These are phyloP conservation scores for Fusarium musae DNA, from an alignment of 2,329 filamentous ascomycete species.

Conservation along the genomic window DNA sequence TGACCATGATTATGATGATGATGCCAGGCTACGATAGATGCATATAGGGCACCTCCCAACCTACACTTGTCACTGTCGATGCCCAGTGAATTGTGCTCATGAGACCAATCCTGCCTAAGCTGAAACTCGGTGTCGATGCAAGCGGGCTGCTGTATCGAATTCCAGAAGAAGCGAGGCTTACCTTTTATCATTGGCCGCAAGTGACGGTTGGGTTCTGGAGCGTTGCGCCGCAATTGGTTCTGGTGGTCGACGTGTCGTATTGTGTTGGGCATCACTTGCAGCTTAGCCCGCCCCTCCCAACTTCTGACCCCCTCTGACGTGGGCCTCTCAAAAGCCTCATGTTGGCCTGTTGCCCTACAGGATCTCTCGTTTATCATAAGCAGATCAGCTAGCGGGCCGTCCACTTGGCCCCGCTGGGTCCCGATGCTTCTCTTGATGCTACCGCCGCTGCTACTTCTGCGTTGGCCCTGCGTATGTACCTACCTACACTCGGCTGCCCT, in stretches of 20 bases:
- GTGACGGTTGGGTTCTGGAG: conserved; percentile 20
- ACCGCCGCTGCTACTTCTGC: neutral
- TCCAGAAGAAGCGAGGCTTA: conserved; percentile 30
- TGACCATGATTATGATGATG: neutral
- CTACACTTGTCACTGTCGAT: conserved; percentile 33
- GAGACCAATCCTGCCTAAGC: conserved; percentile 19
- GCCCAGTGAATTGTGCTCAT: conserved; percentile 29
- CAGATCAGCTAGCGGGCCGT: conserved; percentile 27
- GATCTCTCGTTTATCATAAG: conserved; percentile 26
- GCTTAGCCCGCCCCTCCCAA: conserved; percentile 22
- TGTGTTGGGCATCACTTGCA: conserved; percentile 34
- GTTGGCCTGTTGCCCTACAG: conserved; percentile 20
- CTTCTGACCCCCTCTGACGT: conserved; percentile 18
- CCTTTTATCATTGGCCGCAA: conserved; percentile 27
- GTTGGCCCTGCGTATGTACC: neutral
- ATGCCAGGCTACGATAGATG: conserved; percentile 14
- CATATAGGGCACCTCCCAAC: conserved; percentile 34
- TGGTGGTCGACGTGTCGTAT: conserved; percentile 29
- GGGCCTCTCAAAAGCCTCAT: conserved; percentile 24
- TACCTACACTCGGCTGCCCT: neutral
- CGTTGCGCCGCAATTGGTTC: conserved; percentile 14
- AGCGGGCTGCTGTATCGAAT: conserved; percentile 6
- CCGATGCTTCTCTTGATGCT: conserved; percentile 1
- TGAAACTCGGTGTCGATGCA: conserved; percentile 31
- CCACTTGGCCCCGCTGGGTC: conserved; percentile 8